phyloP scores from a whole-genome alignment of 2,329 filamentous ascomycete species.

The Epichloe sp. region DNA sequence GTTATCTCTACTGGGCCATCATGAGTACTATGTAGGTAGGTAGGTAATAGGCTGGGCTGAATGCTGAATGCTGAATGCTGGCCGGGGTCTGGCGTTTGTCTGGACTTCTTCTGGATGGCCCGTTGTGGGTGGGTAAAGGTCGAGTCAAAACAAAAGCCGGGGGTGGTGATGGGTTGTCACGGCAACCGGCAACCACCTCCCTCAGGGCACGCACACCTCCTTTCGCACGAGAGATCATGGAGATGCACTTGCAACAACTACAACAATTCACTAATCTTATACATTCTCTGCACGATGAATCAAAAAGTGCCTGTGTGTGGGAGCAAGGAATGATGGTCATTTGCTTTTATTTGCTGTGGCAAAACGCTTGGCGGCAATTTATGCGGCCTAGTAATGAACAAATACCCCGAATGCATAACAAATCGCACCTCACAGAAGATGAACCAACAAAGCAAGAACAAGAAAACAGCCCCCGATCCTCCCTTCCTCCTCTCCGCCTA shows the following conservation, averaged over 20 bases:
- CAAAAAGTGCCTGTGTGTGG: not conserved
- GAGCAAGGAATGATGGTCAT: not conserved
- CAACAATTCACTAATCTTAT: too few species aligned
- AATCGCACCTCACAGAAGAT: not conserved
- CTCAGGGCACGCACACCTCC: too few species aligned
- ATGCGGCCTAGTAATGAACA: not conserved
- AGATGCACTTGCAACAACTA: too few species aligned
- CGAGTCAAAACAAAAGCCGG: not conserved
- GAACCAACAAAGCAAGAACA: not conserved
- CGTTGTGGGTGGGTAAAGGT: not conserved
- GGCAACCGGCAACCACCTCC: constrained; percentile 1
- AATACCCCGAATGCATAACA: not conserved
- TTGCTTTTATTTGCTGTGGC: not conserved
- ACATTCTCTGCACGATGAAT: not conserved
- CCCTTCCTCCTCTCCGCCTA: too few species aligned
- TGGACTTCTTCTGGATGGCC: not conserved
- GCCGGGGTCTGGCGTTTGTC: not conserved
- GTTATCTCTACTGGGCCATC: not conserved
- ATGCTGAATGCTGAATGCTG: not conserved
- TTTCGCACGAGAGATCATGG: too few species aligned
- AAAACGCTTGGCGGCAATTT: not conserved
- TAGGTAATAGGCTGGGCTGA: not conserved
- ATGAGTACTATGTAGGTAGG: not conserved
- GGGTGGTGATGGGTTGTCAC: constrained; percentile 1
- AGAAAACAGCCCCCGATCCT: too few species aligned